These are phyloP conservation scores for Aspergillus indologenus DNA, from an alignment of 495 filamentous ascomycete genomes.

Conservation along the genomic window DNA sequence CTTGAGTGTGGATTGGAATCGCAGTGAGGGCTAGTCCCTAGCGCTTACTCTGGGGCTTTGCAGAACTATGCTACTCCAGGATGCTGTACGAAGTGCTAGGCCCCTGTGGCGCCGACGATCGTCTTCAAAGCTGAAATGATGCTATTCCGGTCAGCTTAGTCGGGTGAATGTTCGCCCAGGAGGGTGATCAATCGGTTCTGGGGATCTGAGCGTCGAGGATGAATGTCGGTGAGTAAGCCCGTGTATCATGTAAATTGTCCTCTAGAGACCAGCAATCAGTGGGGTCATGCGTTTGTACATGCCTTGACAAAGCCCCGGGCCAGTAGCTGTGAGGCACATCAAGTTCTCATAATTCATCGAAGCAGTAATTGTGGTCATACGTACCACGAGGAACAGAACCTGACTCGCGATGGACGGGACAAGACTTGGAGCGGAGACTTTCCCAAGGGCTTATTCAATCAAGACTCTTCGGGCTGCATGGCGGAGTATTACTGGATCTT, in stretches of 20 bases:
- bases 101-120: neutral
- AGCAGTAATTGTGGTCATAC: neutral
- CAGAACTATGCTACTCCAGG: neutral
- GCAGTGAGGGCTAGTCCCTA: neutral
- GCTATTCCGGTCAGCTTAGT: neutral
- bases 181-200: neutral
- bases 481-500: neutral
- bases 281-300: no score
- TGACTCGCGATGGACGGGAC: neutral
- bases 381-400: neutral
- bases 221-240: no score
- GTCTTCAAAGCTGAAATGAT: neutral
- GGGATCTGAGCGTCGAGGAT: neutral
- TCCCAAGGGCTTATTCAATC: neutral
- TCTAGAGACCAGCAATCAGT: no score
- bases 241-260: no score
- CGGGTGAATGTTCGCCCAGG: neutral
- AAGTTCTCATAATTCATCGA: neutral
- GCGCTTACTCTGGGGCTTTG: neutral
- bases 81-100: neutral
- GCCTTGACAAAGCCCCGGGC: no score
- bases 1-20: neutral
- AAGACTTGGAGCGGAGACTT: neutral
- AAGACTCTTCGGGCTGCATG: neutral
- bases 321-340: no score